Base-by-base conservation (phyloP, 306 rosid genomes). In the Gleditsia sinensis region DNA sequence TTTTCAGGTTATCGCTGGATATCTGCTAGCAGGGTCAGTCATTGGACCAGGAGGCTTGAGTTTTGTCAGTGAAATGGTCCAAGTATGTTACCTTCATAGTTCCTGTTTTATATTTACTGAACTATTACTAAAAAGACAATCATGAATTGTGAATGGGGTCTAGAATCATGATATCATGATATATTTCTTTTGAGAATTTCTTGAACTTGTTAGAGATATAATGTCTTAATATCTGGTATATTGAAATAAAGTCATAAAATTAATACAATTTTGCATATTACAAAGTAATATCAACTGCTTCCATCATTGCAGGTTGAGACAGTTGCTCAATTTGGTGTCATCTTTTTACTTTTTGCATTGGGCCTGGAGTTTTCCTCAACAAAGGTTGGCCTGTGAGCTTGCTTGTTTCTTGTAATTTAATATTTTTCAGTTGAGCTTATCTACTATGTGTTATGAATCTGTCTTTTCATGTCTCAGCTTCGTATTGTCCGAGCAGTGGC, bases 301-400 rank as follows among this genome's bases (percentile, higher is more conserved):
- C 65, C 25, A 30, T 82, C 33, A 64, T 60, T 80, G 83, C 75
- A 94, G 98, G 98, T 93, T 58, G 98, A 94, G 86, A 94, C 98
- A 9, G 94, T 94, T 74, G 98, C 98, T 81, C 96, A 94, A 84
- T 94, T 94, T 88, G 97, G 98, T 77, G 98, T 91, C 24, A 88
- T 94, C 64, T 91, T 94, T 82, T 88, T 93, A 84, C 97, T 91
- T 76, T 91, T 94, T 85, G 98, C 97, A 23, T 69, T 94, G 81
- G 98, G 97, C 70, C 69, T 94, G 83, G 98, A 94, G 72, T 94
- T 91, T 58, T 91, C 96, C 64, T 67, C 96, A 21, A 51, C 94
- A 67, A 94, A 94, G 90, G 98, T 91, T 73, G 40, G 67, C 64
- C 50, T 79, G 46, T 86, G 42, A 48, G 19, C 48, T 19, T 45